Percentiles rank a stretch among this genome's conserved stretches.
Evolutionary conservation across 2,329 filamentous ascomycete species (phyloP).

Genomic region (Colletotrichum sp.): DNA sequence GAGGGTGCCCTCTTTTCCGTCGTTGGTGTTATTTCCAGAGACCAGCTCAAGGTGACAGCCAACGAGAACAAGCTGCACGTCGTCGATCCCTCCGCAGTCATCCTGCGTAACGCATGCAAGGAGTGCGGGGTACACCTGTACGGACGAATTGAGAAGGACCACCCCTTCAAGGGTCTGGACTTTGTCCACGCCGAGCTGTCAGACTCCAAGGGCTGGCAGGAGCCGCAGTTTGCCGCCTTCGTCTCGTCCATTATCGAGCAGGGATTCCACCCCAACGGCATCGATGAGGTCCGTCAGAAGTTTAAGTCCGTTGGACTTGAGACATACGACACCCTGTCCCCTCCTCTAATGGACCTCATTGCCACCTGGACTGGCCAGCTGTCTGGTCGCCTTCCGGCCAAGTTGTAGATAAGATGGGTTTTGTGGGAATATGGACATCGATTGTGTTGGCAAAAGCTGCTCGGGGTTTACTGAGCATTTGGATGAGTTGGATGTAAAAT

Average conservation of each 20-base stretch:
- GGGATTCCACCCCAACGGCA: constrained; percentile 60
- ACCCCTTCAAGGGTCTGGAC: constrained; percentile 71
- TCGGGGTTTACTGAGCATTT: neutral
- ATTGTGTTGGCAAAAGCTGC: neutral
- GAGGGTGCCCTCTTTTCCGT: constrained; percentile 66
- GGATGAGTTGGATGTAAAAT: neutral
- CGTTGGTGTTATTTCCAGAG: constrained; percentile 63
- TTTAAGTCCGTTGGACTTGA: constrained; percentile 61
- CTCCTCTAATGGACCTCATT: constrained; percentile 66
- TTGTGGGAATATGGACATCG: neutral
- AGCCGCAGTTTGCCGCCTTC: constrained; percentile 72
- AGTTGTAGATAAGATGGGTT: neutral
- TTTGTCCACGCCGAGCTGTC: constrained; percentile 71
- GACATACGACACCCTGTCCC: constrained; percentile 66
- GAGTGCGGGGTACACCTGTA: constrained; percentile 67
- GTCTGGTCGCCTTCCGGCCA: constrained; percentile 28
- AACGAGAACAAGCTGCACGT: constrained; percentile 61
- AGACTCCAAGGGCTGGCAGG: constrained; percentile 68
- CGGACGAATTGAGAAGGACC: constrained; percentile 67
- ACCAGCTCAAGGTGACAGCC: constrained; percentile 59
- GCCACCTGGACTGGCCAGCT: constrained; percentile 60
- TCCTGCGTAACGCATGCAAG: constrained; percentile 64
- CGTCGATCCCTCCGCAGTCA: constrained; percentile 59
- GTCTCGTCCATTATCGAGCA: constrained; percentile 73
- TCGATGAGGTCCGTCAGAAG: constrained; percentile 57